Conservation (phyloP, 305 asterid species). For the Fraxinus latifolia region DNA sequence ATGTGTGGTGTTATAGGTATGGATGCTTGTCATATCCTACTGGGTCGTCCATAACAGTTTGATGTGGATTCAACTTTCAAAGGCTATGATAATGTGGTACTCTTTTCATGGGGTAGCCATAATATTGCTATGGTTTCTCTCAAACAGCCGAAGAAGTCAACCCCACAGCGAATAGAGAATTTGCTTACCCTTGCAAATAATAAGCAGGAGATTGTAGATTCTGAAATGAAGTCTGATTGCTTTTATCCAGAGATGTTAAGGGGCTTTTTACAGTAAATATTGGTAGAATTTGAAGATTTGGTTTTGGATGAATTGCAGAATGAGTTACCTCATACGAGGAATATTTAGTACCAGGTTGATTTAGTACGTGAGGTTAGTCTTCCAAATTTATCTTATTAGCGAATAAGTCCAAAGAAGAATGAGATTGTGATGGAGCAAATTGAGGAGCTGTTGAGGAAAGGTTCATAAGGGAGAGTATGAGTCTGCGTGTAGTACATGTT, state of each 20-base stretch:
- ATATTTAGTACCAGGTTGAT: neutral
- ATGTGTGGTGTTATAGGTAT: neutral
- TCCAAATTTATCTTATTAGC: neutral
- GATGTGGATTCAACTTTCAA: neutral
- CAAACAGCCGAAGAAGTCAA: neutral
- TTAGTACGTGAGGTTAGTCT: neutral
- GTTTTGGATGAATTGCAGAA: neutral
- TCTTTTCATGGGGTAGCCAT: neutral
- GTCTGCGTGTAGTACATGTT: neutral
- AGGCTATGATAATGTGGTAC: neutral
- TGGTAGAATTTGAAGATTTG: neutral
- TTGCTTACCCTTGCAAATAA: neutral
- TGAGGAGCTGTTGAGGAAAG: neutral
- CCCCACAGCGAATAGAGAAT: neutral
- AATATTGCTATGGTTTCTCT: neutral
- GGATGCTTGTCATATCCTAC: neutral
- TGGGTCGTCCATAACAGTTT: neutral
- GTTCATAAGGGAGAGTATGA: neutral
- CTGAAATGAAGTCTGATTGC: neutral
- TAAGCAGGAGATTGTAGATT: neutral
- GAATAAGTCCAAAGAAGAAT: neutral
- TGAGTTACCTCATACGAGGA: neutral
- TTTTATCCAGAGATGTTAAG: neutral
- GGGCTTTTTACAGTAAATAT: neutral
- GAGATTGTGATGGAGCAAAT: neutral